A percentile compares a stretch with the other conserved stretches of the same genome.
These are phyloP conservation scores for Huntiella omanensis DNA, from an alignment of 2,329 filamentous ascomycete genomes.

Conservation along the genomic window DNA sequence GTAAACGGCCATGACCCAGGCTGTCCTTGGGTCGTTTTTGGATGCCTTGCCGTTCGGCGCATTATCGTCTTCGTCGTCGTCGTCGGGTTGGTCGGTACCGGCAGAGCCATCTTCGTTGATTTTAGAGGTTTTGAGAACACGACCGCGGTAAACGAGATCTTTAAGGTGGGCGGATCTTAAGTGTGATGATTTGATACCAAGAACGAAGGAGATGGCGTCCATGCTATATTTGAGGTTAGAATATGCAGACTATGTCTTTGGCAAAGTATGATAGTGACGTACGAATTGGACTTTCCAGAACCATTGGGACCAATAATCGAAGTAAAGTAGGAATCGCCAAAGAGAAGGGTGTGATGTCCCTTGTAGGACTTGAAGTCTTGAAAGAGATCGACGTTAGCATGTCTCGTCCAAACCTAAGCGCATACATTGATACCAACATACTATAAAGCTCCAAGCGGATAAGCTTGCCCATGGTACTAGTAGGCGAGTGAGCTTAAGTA, in stretches of 20 bases:
- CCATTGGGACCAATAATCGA: constrained; percentile 99
- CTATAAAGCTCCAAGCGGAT: constrained; percentile 88
- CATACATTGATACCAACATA: constrained; percentile 25
- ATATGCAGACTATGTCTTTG: background rate
- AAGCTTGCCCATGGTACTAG: constrained; percentile 70
- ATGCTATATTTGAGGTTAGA: constrained; percentile 38
- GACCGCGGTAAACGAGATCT: constrained; percentile 88
- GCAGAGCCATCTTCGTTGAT: constrained; percentile 83
- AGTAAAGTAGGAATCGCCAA: constrained; percentile 96
- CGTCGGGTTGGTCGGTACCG: constrained; percentile 38
- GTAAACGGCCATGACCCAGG: constrained; percentile 99
- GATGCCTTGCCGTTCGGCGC: constrained; percentile 41
- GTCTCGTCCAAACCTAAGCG: constrained; percentile 14
- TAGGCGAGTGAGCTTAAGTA: background rate
- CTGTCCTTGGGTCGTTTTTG: constrained; percentile 74
- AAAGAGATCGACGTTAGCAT: constrained; percentile 4
- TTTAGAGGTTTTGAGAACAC: constrained; percentile 77
- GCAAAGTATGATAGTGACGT: constrained; percentile 20
- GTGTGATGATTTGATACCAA: constrained; percentile 97
- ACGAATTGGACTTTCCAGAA: constrained; percentile 98
- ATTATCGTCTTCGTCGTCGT: constrained; percentile 41
- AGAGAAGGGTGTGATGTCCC: constrained; percentile 81
- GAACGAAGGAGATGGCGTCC: constrained; percentile 97
- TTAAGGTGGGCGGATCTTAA: constrained; percentile 82
- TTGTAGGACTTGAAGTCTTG: constrained; percentile 99